Conservation (phyloP, 2,329 filamentous ascomycete species). For the Apiospora kogelbergensis region DNA sequence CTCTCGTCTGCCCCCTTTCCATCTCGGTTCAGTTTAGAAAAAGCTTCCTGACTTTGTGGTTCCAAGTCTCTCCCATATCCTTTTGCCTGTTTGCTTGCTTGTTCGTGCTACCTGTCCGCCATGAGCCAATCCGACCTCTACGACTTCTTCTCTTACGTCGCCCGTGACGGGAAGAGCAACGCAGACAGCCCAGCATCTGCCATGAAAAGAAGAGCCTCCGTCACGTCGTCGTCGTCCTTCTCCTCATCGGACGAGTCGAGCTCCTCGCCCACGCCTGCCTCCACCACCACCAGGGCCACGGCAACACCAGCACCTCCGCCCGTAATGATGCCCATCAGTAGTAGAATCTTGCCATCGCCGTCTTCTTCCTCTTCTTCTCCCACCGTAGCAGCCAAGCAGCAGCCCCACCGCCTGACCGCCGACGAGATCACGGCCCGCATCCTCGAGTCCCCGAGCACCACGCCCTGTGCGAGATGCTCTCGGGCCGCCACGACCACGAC, state of each 20-base stretch:
- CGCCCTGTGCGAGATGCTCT: constrained; percentile 10
- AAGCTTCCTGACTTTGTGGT: neutral
- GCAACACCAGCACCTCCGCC: neutral
- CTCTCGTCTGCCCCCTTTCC: neutral
- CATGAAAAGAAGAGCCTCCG: neutral
- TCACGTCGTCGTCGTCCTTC: neutral
- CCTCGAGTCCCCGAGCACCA: constrained; percentile 10
- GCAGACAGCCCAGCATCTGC: neutral
- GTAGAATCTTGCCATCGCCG: neutral
- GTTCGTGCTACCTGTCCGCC: neutral
- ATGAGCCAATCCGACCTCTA: constrained; percentile 4
- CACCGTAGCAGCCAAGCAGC: neutral
- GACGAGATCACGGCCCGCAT: constrained; percentile 6
- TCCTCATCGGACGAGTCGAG: neutral
- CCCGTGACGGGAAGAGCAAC: neutral
- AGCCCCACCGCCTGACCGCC: neutral
- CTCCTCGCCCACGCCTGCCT: neutral
- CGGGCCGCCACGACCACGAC: constrained; percentile 8
- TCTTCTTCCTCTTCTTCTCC: neutral
- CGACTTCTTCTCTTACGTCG: constrained; percentile 5
- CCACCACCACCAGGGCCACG: neutral
- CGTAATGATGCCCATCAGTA: neutral
- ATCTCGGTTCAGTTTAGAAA: neutral
- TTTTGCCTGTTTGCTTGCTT: neutral
- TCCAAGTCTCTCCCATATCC: neutral